Evolutionary conservation across 768 basidiomycete species (phyloP).

Genomic region (Lactarius hatsudake): DNA sequence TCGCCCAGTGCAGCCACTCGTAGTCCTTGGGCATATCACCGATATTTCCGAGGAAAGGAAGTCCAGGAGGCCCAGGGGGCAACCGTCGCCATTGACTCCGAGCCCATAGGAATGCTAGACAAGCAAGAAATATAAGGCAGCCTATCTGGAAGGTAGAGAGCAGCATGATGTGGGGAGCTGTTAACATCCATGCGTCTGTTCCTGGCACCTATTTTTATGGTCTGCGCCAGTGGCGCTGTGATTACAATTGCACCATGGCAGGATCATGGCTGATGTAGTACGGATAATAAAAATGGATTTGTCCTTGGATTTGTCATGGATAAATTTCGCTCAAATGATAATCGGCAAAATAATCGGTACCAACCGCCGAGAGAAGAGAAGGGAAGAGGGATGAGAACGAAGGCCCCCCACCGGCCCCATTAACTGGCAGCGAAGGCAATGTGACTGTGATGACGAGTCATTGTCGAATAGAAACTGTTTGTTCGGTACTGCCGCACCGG

Average conservation of each 20-base stretch:
- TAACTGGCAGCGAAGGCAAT: background rate
- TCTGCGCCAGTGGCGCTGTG: background rate
- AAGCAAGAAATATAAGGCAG: background rate
- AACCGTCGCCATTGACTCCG: background rate
- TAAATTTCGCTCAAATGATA: background rate
- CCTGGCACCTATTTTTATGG: background rate
- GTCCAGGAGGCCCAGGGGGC: conserved; percentile 19
- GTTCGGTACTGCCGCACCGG: background rate
- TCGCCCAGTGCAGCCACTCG: conserved; percentile 19
- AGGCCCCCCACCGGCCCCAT: background rate
- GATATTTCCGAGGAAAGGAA: conserved; percentile 18
- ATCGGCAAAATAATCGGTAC: background rate
- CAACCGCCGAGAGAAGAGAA: no score
- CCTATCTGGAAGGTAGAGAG: background rate
- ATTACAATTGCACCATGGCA: background rate
- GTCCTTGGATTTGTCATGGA: background rate
- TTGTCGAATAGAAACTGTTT: no score
- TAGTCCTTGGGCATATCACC: conserved; percentile 8
- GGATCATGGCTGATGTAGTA: background rate
- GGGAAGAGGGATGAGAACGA: background rate
- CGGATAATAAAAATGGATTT: background rate
- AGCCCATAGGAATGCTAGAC: conserved; percentile 1
- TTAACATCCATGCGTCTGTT: background rate
- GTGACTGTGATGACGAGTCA: no score
- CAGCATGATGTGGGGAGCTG: background rate